phyloP scores from a whole-genome alignment of 2,329 filamentous ascomycete species.

The Fusarium longipes region DNA sequence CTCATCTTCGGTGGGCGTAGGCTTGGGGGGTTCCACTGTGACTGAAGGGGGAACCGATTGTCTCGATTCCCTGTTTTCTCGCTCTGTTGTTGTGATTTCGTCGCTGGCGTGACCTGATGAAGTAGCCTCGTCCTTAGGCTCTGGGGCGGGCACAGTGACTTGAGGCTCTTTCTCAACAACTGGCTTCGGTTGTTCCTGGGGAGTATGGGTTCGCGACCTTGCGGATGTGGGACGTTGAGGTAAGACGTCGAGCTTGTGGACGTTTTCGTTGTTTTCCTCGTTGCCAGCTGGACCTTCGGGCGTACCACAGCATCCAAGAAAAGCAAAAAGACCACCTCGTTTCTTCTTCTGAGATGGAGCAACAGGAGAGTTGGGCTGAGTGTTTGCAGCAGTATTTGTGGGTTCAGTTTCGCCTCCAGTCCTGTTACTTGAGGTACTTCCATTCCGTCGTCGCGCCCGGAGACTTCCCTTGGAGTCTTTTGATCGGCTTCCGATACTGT shows the following conservation, averaged over 20 bases:
- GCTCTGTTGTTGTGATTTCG: constrained; percentile 56
- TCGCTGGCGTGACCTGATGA: constrained; percentile 62
- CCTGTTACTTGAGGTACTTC: constrained; percentile 74
- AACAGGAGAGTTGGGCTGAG: constrained; percentile 64
- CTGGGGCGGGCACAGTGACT: constrained; percentile 50
- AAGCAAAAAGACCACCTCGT: constrained; percentile 65
- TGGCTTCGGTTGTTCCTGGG: constrained; percentile 60
- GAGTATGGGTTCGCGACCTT: constrained; percentile 64
- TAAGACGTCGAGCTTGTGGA: constrained; percentile 69
- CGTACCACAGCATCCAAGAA: constrained; percentile 75
- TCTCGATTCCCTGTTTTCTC: constrained; percentile 60
- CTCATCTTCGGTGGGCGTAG: constrained; percentile 42
- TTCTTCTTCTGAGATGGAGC: constrained; percentile 64
- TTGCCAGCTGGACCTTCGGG: constrained; percentile 68
- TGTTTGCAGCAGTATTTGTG: constrained; percentile 60
- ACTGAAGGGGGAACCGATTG: constrained; percentile 54
- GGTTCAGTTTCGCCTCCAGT: constrained; percentile 66
- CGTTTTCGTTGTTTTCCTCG: constrained; percentile 64
- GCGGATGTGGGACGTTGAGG: constrained; percentile 65
- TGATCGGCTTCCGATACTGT: constrained; percentile 72
- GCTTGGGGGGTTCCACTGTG: constrained; percentile 58
- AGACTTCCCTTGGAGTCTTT: constrained; percentile 75
- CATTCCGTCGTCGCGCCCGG: constrained; percentile 71
- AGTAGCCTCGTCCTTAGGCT: constrained; percentile 57
- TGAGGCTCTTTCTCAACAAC: constrained; percentile 63